Conservation (phyloP, 805 yeast genomes). For the Lipomyces yamadae region DNA sequence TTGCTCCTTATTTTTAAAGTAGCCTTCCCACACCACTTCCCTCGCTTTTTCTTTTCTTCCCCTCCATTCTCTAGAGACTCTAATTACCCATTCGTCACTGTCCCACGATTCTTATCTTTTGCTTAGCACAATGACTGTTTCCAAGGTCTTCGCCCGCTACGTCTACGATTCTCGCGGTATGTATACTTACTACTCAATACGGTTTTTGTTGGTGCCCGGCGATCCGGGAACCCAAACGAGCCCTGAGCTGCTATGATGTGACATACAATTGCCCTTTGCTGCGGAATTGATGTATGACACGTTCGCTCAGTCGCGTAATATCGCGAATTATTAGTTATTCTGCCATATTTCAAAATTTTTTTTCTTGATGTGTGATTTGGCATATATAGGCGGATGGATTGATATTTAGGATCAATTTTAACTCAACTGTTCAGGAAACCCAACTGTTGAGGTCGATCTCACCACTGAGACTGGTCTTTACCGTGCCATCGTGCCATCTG, state of each 20-base stretch:
- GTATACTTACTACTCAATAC: slow-evolving; percentile 25
- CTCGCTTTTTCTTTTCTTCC: slow-evolving; percentile 5
- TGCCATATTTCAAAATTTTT: neutral
- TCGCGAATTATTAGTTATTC: neutral
- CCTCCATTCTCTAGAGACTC: neutral
- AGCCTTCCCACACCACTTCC: slow-evolving; percentile 1
- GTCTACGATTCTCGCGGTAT: slow-evolving; percentile 98
- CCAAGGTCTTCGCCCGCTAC: slow-evolving; percentile 90
- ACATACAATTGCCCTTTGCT: neutral
- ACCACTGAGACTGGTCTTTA: slow-evolving; percentile 89
- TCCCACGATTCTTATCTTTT: neutral
- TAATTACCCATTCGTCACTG: neutral
- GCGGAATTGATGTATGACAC: neutral
- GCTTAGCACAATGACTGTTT: slow-evolving; percentile 66
- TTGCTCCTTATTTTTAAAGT: slow-evolving; percentile 6
- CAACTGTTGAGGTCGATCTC: slow-evolving; percentile 98
- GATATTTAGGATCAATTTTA: neutral
- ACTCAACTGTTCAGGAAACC: slow-evolving; percentile 58
- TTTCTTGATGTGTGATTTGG: neutral
- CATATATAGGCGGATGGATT: neutral
- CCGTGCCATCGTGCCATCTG: slow-evolving; percentile 99
- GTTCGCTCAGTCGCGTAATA: neutral
- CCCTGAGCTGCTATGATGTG: too few species aligned
- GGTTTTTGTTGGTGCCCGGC: neutral
- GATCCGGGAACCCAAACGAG: too few species aligned